Conservation (phyloP, 176 grass and related monocot species). For the Phragmites australis region DNA sequence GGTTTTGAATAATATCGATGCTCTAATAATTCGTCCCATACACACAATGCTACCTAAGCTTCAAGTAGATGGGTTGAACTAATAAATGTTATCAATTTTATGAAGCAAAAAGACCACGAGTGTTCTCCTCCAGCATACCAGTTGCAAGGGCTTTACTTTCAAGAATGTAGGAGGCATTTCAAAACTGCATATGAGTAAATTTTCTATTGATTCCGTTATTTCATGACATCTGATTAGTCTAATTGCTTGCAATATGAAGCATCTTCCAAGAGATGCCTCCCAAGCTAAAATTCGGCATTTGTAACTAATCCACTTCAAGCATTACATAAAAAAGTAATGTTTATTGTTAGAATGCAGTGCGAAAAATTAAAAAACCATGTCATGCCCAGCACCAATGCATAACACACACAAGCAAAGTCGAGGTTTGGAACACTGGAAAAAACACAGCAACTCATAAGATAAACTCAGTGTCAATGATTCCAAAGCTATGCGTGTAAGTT, state of each 20-base stretch:
- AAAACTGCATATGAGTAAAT: constrained; percentile 4
- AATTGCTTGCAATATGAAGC: background rate
- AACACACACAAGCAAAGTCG: background rate
- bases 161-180: background rate
- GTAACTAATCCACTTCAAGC: background rate
- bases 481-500: too few relatives aligned
- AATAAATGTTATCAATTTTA: background rate
- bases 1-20: background rate
- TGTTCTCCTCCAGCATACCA: background rate
- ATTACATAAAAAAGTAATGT: background rate
- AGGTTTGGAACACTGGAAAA: background rate
- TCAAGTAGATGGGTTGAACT: background rate
- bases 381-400: background rate
- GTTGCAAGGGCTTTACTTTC: background rate
- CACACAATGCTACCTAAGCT: background rate
- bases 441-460: background rate
- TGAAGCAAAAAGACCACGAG: background rate
- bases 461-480: too few relatives aligned
- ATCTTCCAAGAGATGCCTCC: background rate
- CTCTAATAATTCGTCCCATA: background rate
- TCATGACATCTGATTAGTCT: background rate
- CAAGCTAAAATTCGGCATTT: background rate
- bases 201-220: background rate
- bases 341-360: background rate
- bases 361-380: background rate